Evolutionary conservation across 768 basidiomycete genomes (phyloP), one percentile per base, ranked within the genome.

Genomic region (Termitomyces eurrhizus): DNA sequence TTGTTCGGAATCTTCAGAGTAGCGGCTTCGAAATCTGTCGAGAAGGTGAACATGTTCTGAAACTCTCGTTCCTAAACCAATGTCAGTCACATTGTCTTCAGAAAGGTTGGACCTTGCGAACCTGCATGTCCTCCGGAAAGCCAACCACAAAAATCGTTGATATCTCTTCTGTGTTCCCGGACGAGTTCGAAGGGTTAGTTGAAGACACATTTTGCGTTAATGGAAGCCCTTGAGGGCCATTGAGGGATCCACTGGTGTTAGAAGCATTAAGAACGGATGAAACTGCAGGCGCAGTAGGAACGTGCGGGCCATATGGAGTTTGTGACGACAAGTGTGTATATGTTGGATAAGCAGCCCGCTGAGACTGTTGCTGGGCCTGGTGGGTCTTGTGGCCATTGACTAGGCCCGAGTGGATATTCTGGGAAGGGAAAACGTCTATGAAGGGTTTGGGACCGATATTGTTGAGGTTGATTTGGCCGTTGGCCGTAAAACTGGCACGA

Each of bases 41-140:
- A 93, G 69, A 99, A 99, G 8, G 95, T 93, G 72, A 99, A 99
- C 91, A 99, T 96, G 72, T 98, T 98, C 73, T 96, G 93, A 74
- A 98, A 99, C 76, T 99, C 97, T 35, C 97, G 93, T 78, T 98
- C 97, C 95, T 98, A 66, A 4, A 56, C 55, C 2, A 64, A 64
- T 51, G 62, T 64, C 58, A 67, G 68, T 63, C 56, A 64, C 66
- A 61, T 63, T 6, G 14, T 16, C 5, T 29, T 8, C 9, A 41
- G 45, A 61, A 55, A 58, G 21, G 56, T 37, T 18, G 21, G 7
- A 2, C 4, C 9, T 24, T 18, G 82, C 89, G 64, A 67, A 93
- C 95, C 84, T 90, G 89, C 92, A 98, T 98, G 68, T 99, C 97
- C 59, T 99, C 97, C 4, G 97, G 97, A 72, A 99, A 99, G 0